Percentiles rank a stretch among this genome's conserved stretches.
These are phyloP conservation scores for Beta lomatogona DNA, from an alignment of 179 eudicot species.

Conservation along the genomic window DNA sequence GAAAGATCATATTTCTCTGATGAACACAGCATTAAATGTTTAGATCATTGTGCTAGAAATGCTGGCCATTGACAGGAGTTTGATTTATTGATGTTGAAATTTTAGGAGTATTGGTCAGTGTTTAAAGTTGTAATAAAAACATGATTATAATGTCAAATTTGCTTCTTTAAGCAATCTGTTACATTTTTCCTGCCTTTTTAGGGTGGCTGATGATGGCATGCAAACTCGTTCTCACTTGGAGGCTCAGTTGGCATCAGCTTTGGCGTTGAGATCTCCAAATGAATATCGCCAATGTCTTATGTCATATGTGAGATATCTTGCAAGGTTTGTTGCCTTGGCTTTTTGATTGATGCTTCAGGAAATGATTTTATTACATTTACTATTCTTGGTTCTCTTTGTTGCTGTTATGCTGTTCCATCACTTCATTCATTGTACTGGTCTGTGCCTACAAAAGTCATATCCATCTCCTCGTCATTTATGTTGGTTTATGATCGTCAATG, in stretches of 20 bases:
- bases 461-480: too few species aligned
- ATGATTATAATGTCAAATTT: neutral
- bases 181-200: slow-evolving; percentile 25
- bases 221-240: slow-evolving; percentile 99
- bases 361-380: neutral
- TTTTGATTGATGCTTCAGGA: neutral
- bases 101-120: neutral
- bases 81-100: neutral
- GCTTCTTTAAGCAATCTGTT: neutral
- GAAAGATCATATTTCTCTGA: neutral
- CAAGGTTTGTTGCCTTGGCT: slow-evolving; percentile 55
- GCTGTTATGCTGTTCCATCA: neutral
- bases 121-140: neutral
- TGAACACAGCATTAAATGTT: neutral
- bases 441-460: too few species aligned
- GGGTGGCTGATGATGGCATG: slow-evolving; percentile 95
- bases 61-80: neutral
- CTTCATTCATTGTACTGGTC: neutral
- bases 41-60: too few species aligned
- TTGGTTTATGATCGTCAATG: too few species aligned
- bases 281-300: slow-evolving; percentile 95
- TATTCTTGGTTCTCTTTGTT: neutral
- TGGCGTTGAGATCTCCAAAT: slow-evolving; percentile 80
- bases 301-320: slow-evolving; percentile 82
- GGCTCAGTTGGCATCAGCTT: slow-evolving; percentile 81